Percentiles rank a stretch among this genome's conserved stretches.
phyloP scores from a whole-genome alignment of 164 flowering plant species.

The Dillenia turbinata region DNA sequence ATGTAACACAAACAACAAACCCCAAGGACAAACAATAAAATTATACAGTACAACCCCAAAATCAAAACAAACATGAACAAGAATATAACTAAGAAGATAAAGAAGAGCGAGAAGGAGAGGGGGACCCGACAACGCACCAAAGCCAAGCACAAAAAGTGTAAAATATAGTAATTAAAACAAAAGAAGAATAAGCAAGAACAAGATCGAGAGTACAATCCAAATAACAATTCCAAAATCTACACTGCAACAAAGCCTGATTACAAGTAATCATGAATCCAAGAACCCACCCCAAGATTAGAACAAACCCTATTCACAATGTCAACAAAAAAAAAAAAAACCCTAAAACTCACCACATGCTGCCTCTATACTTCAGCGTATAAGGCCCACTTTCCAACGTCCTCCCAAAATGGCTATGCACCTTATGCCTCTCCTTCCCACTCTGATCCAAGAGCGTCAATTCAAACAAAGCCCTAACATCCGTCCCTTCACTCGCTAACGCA shows the following conservation, averaged over 20 bases:
- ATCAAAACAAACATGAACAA: no score
- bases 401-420: constrained; percentile 89
- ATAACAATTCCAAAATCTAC: no score
- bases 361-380: constrained; percentile 78
- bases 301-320: background rate
- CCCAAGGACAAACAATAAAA: no score
- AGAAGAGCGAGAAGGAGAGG: no score
- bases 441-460: constrained; percentile 86
- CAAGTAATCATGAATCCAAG: background rate
- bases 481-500: constrained; percentile 83
- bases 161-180: no score
- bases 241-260: background rate
- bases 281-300: background rate
- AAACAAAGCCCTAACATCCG: constrained; percentile 83
- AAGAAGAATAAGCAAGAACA: no score
- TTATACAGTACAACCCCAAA: no score
- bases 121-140: no score
- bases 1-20: no score
- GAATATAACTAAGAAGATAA: no score
- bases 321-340: background rate
- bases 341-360: constrained; percentile 82
- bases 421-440: constrained; percentile 82
- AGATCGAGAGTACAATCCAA: no score
- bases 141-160: no score
- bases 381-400: constrained; percentile 85